Evolutionary conservation across 768 basidiomycete genomes (phyloP), one percentile per base, ranked within the genome.

Genomic region (Suillus spraguei): DNA sequence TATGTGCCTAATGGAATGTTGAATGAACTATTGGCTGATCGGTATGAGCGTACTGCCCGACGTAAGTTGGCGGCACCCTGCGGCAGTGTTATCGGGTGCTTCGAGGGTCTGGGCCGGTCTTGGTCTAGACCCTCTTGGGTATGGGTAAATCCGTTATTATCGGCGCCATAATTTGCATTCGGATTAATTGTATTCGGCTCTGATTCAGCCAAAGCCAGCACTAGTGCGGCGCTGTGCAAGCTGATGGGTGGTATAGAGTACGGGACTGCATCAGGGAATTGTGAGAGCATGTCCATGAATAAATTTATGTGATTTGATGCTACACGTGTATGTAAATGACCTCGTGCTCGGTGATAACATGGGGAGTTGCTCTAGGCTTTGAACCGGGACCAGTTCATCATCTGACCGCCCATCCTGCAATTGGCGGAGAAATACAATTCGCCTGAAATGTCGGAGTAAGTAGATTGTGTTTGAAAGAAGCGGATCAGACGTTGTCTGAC

Each of bases 321-420:
- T 47, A 35, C 60, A 53, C 52, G 49, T 61, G 54, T 61, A 56
- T 61, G 60, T 61, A 60, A 61, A 56, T 4, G 13, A 33, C 56
- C 60, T 61, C 56, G 60, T 61, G 60, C 16, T 55, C 54, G 54
- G 36, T 35, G 49, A 36, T 52, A 38, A 14, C 14, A 55, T 55
- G 54, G 54, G 8, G 54, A 55, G 35, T 55, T 55, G 53, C 53
- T 22, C 33, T 28, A 42, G 41, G 7, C 5, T 28, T 28, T 9
- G 39, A 5, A 6, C 39, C 3, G 39, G 17, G 17, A 41, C 41
- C 41, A 39, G n/a, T n/a, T n/a, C n/a, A 28, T 28, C 28, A 13
- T 53, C 20, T 49, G 50, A 9, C 32, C 32, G 33, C 33, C 17
- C 33, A 20, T 33, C 50, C 4, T 41, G 41, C 14, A 16, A 6